phyloP scores from a whole-genome alignment of 202 grass and related monocot species.

The Carex arenaria region DNA sequence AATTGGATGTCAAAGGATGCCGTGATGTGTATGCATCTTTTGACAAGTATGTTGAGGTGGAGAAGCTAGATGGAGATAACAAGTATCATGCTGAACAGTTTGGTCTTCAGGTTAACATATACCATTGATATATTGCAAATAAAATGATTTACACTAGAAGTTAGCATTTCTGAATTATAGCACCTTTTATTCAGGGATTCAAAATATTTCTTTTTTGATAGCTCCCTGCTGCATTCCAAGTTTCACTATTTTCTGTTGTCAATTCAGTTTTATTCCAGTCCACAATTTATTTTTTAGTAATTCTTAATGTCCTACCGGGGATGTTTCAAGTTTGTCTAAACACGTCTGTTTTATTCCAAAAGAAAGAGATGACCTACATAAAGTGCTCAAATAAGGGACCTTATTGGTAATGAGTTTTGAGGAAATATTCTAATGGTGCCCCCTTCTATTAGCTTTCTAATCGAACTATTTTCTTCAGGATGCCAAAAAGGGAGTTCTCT shows the following conservation, averaged over 20 bases:
- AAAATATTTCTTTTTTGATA: not conserved
- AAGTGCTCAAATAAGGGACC: not conserved
- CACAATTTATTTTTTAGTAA: not conserved
- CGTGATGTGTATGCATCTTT: conserved; percentile 95
- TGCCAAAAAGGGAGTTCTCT: conserved; percentile 99
- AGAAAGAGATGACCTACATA: not conserved
- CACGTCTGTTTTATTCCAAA: not conserved
- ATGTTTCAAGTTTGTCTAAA: not conserved
- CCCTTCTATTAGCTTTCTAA: not conserved
- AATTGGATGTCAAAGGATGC: conserved; percentile 98
- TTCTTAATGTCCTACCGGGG: not conserved
- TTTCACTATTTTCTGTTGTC: not conserved
- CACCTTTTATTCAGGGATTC: not conserved
- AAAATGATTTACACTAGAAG: not conserved
- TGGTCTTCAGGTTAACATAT: conserved; percentile 67
- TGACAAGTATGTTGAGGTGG: conserved; percentile 98
- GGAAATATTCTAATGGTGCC: not conserved
- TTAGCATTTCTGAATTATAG: not conserved
- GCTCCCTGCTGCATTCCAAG: not conserved
- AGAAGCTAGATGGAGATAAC: conserved; percentile 92
- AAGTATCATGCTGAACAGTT: conserved; percentile 93
- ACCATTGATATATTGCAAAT: not conserved
- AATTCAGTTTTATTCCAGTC: not conserved
- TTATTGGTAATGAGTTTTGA: not conserved
- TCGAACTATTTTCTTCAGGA: conserved; percentile 47